Evolutionary conservation across 768 basidiomycete genomes (phyloP).

Genomic region (Lactarius vividus): DNA sequence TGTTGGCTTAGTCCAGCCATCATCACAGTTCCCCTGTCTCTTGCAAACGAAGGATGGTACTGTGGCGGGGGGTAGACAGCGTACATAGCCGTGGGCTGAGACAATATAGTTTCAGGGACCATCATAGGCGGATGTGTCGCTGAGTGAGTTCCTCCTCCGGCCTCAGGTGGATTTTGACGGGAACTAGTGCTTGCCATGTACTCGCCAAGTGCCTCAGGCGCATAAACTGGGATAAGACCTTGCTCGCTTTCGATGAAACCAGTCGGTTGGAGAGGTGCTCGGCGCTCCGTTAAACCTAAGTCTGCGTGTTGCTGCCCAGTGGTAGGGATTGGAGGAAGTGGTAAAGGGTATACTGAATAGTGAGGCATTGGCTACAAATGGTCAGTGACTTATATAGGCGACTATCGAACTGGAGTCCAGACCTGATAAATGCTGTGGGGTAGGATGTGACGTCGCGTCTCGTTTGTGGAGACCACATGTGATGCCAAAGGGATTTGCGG

Average conservation of each 20-base stretch:
- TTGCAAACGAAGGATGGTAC: conserved; percentile 14
- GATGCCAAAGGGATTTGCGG: conserved; percentile 33
- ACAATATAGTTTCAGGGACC: conserved; percentile 4
- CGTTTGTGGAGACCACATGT: conserved; percentile 9
- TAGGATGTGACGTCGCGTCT: conserved; percentile 9
- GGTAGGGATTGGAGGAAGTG: conserved; percentile 12
- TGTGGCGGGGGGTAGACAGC: conserved; percentile 14
- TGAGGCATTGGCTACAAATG: conserved; percentile 18
- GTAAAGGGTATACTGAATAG: conserved; percentile 17
- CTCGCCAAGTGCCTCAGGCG: conserved; percentile 62
- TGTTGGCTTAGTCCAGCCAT: conserved; percentile 6
- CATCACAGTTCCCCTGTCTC: conserved; percentile 9
- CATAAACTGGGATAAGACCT: conserved; percentile 66
- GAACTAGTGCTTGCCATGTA: conserved; percentile 49
- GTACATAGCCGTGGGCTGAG: conserved; percentile 12
- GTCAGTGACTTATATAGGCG: background rate
- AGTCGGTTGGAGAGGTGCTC: conserved; percentile 55
- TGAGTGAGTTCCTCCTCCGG: conserved; percentile 17
- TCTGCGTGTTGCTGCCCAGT: conserved; percentile 15
- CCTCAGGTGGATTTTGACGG: conserved; percentile 37
- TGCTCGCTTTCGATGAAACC: conserved; percentile 74
- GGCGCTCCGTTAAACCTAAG: conserved; percentile 8
- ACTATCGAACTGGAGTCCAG: background rate
- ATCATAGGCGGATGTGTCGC: conserved; percentile 19
- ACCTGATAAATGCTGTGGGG: conserved; percentile 22